Evolutionary conservation across 2,329 filamentous ascomycete species (phyloP), one percentile per base, ranked within the genome.

Genomic region (Fusarium vanettenii): DNA sequence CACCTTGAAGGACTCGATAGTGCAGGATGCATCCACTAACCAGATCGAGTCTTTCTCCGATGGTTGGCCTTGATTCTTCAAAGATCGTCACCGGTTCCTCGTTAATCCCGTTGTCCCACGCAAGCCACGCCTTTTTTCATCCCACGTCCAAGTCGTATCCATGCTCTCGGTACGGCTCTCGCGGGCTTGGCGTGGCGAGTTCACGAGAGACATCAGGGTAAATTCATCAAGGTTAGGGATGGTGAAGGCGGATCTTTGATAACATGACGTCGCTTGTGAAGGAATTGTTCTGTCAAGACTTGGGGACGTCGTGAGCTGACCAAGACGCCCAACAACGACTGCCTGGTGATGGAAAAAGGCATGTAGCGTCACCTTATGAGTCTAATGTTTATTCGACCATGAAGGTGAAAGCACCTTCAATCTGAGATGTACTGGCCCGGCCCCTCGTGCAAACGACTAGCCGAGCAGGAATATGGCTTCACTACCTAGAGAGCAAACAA

Each of bases 1-100:
- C 35, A 64, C 62, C 62, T 64, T 64, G 62, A 64, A 64, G 62
- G 62, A 35, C 37, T 35, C n/a, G 31, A 55, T 43, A 29, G 48
- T 37, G 45, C 48, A 41, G 13, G 37, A 59, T 37, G 31, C 14
- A 37, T 16, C 11, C 16, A 14, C 33, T 27, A 39, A 31, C 35
- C 56, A 5, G 35, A 60, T 39, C 7, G 22, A 41, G 33, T 14
- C 22, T 14, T 27, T 41, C 25, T 27, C 56, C 56, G 16, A 60
- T 31, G 56, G 18, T 29, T 29, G 35, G 29, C 35, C 33, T 25
- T 35, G 29, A 8, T 22, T 25, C 55, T 57, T 25, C 6, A 25
- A 1, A 11, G 20, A 35, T 55, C 50, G 27, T 55, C n/a, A n/a
- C n/a, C n/a, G n/a, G n/a, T n/a, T n/a, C n/a, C n/a, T n/a, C 27